These are phyloP conservation scores for Kondoa malvinella DNA, from an alignment of 768 basidiomycete species.

Conservation along the genomic window DNA sequence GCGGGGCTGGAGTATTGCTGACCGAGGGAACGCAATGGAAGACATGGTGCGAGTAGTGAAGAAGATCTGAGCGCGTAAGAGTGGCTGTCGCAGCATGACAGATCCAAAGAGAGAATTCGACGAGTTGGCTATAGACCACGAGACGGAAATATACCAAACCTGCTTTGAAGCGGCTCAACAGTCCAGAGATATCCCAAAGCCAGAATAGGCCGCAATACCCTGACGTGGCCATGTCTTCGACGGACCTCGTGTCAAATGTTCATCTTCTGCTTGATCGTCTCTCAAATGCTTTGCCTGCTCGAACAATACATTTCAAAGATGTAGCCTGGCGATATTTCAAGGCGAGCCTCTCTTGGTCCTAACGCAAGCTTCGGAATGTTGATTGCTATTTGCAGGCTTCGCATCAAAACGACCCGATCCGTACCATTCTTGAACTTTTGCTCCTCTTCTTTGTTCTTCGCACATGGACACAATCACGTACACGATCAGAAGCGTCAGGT, in stretches of 20 bases:
- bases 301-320: slow-evolving; percentile 16
- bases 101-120: neutral
- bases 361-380: neutral
- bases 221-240: neutral
- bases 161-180: no score
- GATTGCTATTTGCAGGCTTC: slow-evolving; percentile 39
- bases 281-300: slow-evolving; percentile 1
- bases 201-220: no score
- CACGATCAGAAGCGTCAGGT: slow-evolving; percentile 61
- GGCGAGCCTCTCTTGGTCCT: neutral
- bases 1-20: no score
- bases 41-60: neutral
- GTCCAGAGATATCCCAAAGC: no score
- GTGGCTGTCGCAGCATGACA: neutral
- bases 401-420: slow-evolving; percentile 86
- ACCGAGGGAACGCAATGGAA: no score
- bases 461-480: slow-evolving; percentile 76
- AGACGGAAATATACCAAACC: no score
- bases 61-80: neutral
- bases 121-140: no score
- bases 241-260: neutral
- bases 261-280: neutral
- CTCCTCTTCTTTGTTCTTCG: slow-evolving; percentile 72
- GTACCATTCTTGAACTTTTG: slow-evolving; percentile 75
- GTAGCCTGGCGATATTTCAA: slow-evolving; percentile 40